Evolutionary conservation across 2,329 filamentous ascomycete species (phyloP), one percentile per base, ranked within the genome.

Genomic region (Scolecobasidium constrictum): DNA sequence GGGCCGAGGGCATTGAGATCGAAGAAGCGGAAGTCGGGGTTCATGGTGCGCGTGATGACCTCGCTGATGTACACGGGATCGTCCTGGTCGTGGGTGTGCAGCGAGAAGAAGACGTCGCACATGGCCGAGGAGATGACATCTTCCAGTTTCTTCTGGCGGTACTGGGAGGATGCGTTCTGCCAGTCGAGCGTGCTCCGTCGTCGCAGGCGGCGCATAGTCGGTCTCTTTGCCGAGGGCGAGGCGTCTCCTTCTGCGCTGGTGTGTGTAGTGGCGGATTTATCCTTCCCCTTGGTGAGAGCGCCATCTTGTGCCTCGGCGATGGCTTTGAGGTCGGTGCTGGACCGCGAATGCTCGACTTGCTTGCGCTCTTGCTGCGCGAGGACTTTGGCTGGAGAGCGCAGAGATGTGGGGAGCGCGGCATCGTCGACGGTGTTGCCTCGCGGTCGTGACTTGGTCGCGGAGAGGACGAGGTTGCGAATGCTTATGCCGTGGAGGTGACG

Each of bases 21-120:
- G 57, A 95, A 93, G 57, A 84, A 82, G 35, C 77, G 78, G 58
- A 94, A 96, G 53, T 83, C 86, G 49, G 92, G 92, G 59, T 95
- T 95, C 60, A 86, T 87, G n/a, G 84, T 79, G 54, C 78, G 78
- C 51, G 83, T 75, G 20, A 80, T 75, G 17, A 83, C 70, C 63
- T 96, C 90, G 55, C 87, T 94, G 53, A 94, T 76, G 59, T 95
- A 95, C n/a, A 95, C 65, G 0, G 90, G 87, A 13, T 86, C 80
- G 37, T 62, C 56, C 40, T 77, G 63, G 26, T 31, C 26, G 26
- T 7, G 26, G 9, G n/a, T n/a, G 59, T 95, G 88, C 40, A 95
- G 58, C 3, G 86, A 84, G 60, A 94, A 92, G 71, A 94, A 95
- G 13, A 81, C 79, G 62, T 95, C 83, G n/a, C 81, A 86, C 62